These are phyloP conservation scores for Chrysoporthe deuterocubensis DNA, from an alignment of 2,329 filamentous ascomycete genomes.

Conservation along the genomic window DNA sequence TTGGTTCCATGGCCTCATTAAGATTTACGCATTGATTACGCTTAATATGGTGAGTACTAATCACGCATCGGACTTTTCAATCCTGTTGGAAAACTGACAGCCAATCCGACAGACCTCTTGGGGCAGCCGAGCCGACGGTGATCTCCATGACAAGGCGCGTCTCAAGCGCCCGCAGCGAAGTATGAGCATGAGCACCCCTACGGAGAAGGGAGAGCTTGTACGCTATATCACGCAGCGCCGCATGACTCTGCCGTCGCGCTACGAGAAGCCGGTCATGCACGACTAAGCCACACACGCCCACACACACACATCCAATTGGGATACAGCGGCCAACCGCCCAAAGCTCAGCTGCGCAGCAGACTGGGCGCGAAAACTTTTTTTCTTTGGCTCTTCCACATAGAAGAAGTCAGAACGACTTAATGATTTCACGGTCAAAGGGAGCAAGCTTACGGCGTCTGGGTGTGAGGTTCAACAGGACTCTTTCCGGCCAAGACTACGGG, in stretches of 20 bases:
- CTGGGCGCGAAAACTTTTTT: neutral
- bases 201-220: conserved; percentile 47
- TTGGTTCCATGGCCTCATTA: conserved; percentile 91
- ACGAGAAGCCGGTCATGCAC: conserved; percentile 30
- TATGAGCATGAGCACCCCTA: conserved; percentile 49
- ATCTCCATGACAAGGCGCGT: conserved; percentile 77
- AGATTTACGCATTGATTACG: conserved; percentile 84
- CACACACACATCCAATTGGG: neutral
- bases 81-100: conserved; percentile 20
- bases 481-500: conserved; percentile 20
- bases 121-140: conserved; percentile 91
- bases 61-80: neutral
- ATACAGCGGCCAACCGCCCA: neutral
- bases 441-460: conserved; percentile 29
- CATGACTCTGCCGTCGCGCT: conserved; percentile 35
- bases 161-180: conserved; percentile 56
- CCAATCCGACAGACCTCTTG: conserved; percentile 74
- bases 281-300: neutral
- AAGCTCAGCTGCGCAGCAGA: neutral
- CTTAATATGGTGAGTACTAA: conserved; percentile 73
- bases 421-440: conserved; percentile 30
- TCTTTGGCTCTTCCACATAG: neutral
- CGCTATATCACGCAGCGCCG: conserved; percentile 50
- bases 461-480: conserved; percentile 29
- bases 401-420: conserved; percentile 25